A percentile compares a stretch with the other conserved stretches of the same genome.
Evolutionary conservation across 129 eudicot species (phyloP).

Genomic region (Kitagawia praeruptora): DNA sequence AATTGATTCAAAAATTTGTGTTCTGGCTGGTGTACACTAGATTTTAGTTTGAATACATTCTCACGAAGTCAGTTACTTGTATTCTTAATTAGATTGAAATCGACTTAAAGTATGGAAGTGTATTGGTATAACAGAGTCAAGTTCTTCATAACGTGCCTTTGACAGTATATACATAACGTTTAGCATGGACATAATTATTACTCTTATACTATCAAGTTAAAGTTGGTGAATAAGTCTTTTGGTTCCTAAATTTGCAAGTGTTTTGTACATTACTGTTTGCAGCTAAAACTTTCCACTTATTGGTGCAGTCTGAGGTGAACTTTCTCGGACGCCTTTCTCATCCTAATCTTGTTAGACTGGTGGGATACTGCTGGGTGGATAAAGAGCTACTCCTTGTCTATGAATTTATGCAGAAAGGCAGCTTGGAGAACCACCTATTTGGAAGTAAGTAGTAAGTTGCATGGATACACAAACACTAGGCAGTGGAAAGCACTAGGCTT

Average conservation of each 20-base stretch:
- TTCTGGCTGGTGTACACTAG: neutral
- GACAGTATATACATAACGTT: neutral
- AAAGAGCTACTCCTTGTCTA: slow-evolving; percentile 78
- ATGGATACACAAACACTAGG: neutral
- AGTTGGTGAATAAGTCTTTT: no score
- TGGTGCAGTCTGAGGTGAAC: slow-evolving; percentile 69
- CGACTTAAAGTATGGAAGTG: no score
- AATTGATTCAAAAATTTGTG: neutral
- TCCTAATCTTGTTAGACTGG: slow-evolving; percentile 73
- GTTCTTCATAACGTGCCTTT: no score
- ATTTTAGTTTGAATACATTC: neutral
- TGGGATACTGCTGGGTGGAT: slow-evolving; percentile 86
- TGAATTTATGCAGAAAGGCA: slow-evolving; percentile 91
- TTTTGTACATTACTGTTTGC: neutral
- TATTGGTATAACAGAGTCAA: no score
- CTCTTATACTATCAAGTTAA: neutral
- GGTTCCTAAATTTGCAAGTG: neutral
- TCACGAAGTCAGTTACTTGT: no score
- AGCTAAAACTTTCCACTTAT: slow-evolving; percentile 7
- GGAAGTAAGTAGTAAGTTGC: slow-evolving; percentile 57
- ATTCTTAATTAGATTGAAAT: no score
- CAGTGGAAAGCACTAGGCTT: neutral
- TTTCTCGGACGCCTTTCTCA: slow-evolving; percentile 84
- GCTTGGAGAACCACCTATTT: slow-evolving; percentile 86
- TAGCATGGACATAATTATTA: neutral